Base-by-base conservation (phyloP, 352 stramenopile species). In the Phytopythium ostracodes region DNA sequence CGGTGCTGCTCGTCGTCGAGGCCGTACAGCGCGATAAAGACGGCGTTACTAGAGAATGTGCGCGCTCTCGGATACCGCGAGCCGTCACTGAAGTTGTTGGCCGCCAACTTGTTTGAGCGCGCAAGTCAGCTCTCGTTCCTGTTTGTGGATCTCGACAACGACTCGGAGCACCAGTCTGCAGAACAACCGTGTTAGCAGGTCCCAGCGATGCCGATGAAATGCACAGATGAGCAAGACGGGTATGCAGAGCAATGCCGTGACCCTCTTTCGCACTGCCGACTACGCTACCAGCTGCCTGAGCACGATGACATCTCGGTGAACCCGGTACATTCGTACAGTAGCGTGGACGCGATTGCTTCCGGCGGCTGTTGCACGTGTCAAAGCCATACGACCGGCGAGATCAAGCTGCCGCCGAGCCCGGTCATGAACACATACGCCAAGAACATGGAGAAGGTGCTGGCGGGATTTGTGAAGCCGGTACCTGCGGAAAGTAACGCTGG, bases 71-170 rank as follows among this genome's bases (percentile, higher is more conserved):
- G 66, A 24, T 82, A 75, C 27, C 75, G 65, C 4, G 72, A 82
- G 27, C 75, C 75, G n/a, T 71, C 63, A 4, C 63, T 84, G 12
- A 77, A 68, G 50, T 68, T 86, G 18, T 10, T 83, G 24, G 68
- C 56, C 14, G 63, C 65, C 25, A 38, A 60, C n/a, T 57, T 83
- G 29, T 53, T 76, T 1, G 31, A 62, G 29, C 66, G 79, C 22
- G 67, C 71, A 0, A 42, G 59, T 11, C 59, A 69, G 14, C 66
- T 79, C 17, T 63, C 58, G 2, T 85, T 84, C 53, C 46, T 88
- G n/a, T 72, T 82, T 31, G n/a, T 1, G 15, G 46, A 29, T 10
- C 4, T 17, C 9, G 17, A 18, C 6, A 11, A 31, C 3, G 4
- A 33, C 5, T 29, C 46, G 17, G 24, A 31, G 20, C 35, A 36